phyloP scores from a whole-genome alignment of 75 land plant species.

The Picea sitchensis region DNA sequence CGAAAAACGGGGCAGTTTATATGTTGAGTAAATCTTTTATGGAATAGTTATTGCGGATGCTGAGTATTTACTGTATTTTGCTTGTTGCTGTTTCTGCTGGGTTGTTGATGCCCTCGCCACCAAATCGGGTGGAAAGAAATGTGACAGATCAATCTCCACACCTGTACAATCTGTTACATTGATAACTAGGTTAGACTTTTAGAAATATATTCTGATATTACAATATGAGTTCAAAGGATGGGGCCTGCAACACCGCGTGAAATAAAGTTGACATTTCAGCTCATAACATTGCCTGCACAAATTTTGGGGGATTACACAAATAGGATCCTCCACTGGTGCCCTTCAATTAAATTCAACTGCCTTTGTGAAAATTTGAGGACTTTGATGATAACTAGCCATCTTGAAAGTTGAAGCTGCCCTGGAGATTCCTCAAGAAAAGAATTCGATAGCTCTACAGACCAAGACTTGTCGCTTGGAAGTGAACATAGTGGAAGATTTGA shows the following conservation, averaged over 20 bases:
- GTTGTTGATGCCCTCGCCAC: no score
- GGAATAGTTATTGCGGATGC: no score
- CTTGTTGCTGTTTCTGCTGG: conserved; percentile 5
- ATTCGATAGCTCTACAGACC: not conserved
- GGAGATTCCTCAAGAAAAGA: not conserved
- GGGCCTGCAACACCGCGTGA: not conserved
- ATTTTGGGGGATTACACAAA: not conserved
- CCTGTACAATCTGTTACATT: no score
- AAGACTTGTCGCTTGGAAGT: not conserved
- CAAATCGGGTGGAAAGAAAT: no score
- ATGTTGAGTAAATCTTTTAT: no score
- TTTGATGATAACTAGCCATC: not conserved
- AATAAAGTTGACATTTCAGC: not conserved
- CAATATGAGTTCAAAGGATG: not conserved
- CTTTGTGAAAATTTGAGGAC: not conserved
- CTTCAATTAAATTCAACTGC: not conserved
- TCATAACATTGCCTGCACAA: not conserved
- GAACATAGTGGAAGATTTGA: not conserved
- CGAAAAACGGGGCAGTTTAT: no score
- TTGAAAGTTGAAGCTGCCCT: not conserved
- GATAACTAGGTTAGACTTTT: not conserved
- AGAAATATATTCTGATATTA: not conserved
- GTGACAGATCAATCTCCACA: no score
- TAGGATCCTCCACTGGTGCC: no score
- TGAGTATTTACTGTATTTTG: no score